Conservation (phyloP, 345 rosid genomes). For the Citropsis articulata region DNA sequence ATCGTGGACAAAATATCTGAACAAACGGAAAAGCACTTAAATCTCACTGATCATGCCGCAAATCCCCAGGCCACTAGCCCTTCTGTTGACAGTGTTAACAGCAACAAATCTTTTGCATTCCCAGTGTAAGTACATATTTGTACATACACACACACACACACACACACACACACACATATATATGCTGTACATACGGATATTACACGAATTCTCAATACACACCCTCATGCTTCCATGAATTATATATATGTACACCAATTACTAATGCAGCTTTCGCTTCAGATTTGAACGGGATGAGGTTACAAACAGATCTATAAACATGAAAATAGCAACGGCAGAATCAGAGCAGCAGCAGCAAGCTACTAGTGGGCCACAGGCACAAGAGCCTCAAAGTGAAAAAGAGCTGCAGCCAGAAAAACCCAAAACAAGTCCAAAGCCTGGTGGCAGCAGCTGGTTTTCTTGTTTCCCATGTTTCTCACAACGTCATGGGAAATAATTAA, state of each 20-base stretch:
- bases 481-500: neutral
- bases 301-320: constrained; percentile 4
- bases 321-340: neutral
- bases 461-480: constrained; percentile 55
- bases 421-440: constrained; percentile 13
- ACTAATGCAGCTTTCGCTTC: constrained; percentile 6
- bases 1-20: constrained; percentile 9
- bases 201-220: neutral
- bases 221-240: too few relatives aligned
- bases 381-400: constrained; percentile 8
- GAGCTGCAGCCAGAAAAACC: neutral
- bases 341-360: neutral
- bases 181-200: too few relatives aligned
- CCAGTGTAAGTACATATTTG: constrained; percentile 47
- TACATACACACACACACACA: too few relatives aligned
- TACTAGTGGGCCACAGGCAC: neutral
- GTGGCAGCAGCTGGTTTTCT: constrained; percentile 38
- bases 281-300: constrained; percentile 38
- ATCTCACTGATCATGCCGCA: neutral
- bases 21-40: neutral
- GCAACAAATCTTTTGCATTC: constrained; percentile 65
- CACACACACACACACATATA: too few relatives aligned
- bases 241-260: neutral
- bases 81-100: constrained; percentile 40
- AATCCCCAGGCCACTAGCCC: constrained; percentile 22